These are phyloP conservation scores for Sphaceloma murrayae DNA, from an alignment of 2,329 filamentous ascomycete species.

Conservation along the genomic window DNA sequence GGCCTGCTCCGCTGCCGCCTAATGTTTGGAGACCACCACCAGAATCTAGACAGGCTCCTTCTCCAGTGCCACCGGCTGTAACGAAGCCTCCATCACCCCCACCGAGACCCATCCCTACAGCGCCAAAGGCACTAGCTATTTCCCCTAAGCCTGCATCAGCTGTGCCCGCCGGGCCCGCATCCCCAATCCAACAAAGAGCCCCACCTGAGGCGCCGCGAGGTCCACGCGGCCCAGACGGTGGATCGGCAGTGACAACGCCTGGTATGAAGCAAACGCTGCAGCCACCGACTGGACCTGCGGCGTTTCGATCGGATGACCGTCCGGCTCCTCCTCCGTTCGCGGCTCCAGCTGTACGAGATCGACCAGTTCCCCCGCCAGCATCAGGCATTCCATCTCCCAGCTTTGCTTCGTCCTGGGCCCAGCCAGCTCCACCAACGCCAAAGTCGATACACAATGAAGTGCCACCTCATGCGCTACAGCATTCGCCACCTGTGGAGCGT, in stretches of 20 bases:
- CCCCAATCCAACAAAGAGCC: slow-evolving; percentile 12
- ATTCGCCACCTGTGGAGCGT: slow-evolving; percentile 3
- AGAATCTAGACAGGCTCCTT: slow-evolving; percentile 22
- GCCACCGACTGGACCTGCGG: slow-evolving; percentile 9
- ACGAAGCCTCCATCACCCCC: slow-evolving; percentile 13
- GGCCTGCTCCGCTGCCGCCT: slow-evolving; percentile 21
- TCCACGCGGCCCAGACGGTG: slow-evolving; percentile 26
- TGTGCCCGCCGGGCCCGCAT: slow-evolving; percentile 19
- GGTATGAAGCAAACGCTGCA: background rate
- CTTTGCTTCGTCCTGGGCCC: slow-evolving; percentile 6
- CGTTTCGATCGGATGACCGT: slow-evolving; percentile 2
- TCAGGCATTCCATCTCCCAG: slow-evolving; percentile 3
- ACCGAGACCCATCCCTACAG: slow-evolving; percentile 24
- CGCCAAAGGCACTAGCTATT: slow-evolving; percentile 28
- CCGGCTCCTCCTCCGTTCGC: background rate
- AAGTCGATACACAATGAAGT: slow-evolving; percentile 3
- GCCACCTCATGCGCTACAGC: background rate
- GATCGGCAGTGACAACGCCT: slow-evolving; percentile 13
- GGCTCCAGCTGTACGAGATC: slow-evolving; percentile 2
- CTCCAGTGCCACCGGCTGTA: slow-evolving; percentile 9
- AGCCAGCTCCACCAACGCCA: slow-evolving; percentile 11
- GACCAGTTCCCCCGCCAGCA: background rate
- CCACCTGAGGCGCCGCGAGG: slow-evolving; percentile 27
- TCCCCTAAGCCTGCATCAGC: slow-evolving; percentile 28
- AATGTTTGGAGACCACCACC: slow-evolving; percentile 36